Evolutionary conservation across 164 flowering plant genomes (phyloP).

Genomic region (Amborella trichopoda): DNA sequence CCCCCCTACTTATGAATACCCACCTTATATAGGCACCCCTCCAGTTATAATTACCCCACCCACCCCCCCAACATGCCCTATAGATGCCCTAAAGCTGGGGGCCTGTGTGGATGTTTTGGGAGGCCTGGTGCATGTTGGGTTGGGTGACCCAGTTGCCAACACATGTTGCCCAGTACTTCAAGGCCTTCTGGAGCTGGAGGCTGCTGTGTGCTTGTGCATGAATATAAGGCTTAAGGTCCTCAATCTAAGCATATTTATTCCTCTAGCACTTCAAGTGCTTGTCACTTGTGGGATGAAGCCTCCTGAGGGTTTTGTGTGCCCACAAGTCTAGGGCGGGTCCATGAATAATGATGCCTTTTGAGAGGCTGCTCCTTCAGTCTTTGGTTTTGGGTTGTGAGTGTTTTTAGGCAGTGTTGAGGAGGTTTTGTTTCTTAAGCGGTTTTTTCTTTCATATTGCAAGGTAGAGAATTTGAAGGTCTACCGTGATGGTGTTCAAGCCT

Average conservation of each 20-base stretch:
- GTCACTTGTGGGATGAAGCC: constrained; percentile 60
- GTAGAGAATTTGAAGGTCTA: no score
- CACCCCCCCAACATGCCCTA: constrained; percentile 44
- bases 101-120: constrained; percentile 74
- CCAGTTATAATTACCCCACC: constrained; percentile 13
- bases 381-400: no score
- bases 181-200: constrained; percentile 85
- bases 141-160: constrained; percentile 67
- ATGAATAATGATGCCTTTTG: no score
- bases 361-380: no score
- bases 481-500: no score
- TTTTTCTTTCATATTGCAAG: no score
- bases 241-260: constrained; percentile 69
- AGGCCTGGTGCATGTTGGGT: constrained; percentile 69
- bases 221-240: constrained; percentile 65
- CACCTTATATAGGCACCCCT: no score
- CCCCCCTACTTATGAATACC: no score
- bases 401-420: no score
- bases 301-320: constrained; percentile 70
- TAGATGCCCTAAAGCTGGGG: constrained; percentile 69
- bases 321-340: no score
- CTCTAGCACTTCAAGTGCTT: constrained; percentile 60
- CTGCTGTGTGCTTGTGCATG: constrained; percentile 80
- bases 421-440: no score
- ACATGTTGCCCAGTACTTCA: constrained; percentile 70